Evolutionary conservation across 345 rosid species (phyloP).

Genomic region (Euphorbia pulcherrima): DNA sequence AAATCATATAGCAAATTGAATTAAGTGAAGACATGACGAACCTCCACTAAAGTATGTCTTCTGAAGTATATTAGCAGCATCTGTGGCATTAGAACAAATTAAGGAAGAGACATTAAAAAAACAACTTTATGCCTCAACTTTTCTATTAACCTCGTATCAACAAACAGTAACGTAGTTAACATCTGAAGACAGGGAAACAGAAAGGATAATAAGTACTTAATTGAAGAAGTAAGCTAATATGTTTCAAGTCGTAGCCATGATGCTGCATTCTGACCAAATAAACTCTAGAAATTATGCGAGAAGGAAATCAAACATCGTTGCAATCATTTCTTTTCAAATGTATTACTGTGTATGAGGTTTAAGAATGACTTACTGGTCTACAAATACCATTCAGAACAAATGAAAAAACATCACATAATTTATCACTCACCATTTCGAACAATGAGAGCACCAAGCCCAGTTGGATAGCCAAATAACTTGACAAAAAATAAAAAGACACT

Average conservation of each 20-base stretch:
- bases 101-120: constrained; percentile 9
- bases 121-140: neutral
- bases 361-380: neutral
- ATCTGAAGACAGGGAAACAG: neutral
- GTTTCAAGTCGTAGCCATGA: neutral
- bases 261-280: neutral
- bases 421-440: constrained; percentile 61
- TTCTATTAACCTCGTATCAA: neutral
- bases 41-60: constrained; percentile 97
- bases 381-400: neutral
- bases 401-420: constrained; percentile 2
- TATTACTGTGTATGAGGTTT: neutral
- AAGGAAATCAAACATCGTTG: neutral
- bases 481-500: constrained; percentile 25
- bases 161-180: neutral
- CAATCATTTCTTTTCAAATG: neutral
- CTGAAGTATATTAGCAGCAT: constrained; percentile 75
- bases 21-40: constrained; percentile 33
- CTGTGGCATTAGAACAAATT: constrained; percentile 37
- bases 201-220: neutral
- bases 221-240: neutral
- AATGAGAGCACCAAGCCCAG: constrained; percentile 97
- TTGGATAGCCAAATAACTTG: constrained; percentile 96
- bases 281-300: neutral
- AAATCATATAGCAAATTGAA: neutral